These are phyloP conservation scores for Microbotryum intermedium DNA, from an alignment of 1,284 basidiomycete species.

Conservation along the genomic window DNA sequence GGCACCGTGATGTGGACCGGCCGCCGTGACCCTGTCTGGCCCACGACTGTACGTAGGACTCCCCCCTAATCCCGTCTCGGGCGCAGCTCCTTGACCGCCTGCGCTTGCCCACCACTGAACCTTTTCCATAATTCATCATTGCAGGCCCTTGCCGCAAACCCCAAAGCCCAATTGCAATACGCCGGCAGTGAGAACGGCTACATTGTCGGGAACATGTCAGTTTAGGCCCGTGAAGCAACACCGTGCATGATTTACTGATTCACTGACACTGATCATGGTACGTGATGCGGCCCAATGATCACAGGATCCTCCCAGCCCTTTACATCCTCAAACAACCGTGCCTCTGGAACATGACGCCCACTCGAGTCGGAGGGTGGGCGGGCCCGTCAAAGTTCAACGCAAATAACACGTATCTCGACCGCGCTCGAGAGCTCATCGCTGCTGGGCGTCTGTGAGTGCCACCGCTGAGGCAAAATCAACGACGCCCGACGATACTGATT, in stretches of 20 bases:
- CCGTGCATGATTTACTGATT: no score
- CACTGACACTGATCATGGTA: no score
- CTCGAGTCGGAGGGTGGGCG: conserved; percentile 4
- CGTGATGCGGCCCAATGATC: not conserved
- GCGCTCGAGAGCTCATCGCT: conserved; percentile 12
- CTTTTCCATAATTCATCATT: no score
- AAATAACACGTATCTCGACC: conserved; percentile 12
- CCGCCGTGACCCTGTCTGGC: conserved; percentile 6
- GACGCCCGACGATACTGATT: not conserved
- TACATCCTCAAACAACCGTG: conserved; percentile 22
- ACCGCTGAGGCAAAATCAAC: not conserved
- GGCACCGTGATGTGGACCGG: conserved; percentile 19
- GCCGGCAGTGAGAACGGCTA: conserved; percentile 21
- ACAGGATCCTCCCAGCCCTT: conserved; percentile 15
- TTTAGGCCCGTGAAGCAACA: no score
- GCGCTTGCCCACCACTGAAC: no score
- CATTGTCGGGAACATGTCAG: not conserved
- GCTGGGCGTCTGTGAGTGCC: conserved; percentile 12
- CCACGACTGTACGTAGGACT: no score
- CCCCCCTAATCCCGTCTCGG: no score
- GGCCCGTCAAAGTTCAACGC: conserved; percentile 4
- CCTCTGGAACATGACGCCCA: conserved; percentile 12
- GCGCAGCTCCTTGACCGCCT: no score
- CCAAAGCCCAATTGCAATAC: conserved; percentile 5
- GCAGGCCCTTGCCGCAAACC: not conserved